Conservation (phyloP, 345 rosid genomes). For the Rhodamnia rubescens region DNA sequence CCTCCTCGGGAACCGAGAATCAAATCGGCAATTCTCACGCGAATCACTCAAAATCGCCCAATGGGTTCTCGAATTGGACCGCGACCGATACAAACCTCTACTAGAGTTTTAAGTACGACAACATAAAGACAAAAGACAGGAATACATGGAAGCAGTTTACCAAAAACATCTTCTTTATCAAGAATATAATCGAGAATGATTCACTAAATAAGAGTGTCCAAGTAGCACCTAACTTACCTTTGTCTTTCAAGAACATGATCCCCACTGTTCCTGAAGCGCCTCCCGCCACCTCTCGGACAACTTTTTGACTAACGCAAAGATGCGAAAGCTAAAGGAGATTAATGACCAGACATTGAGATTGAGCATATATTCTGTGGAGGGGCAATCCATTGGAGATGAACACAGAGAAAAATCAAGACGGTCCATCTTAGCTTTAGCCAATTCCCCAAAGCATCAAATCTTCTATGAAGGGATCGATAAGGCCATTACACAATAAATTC, state of each 20-base stretch:
- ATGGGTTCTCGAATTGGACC: fast-evolving
- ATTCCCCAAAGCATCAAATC: background rate
- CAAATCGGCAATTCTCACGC: fast-evolving
- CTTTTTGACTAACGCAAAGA: background rate
- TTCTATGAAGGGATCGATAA: background rate
- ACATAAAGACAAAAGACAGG: background rate
- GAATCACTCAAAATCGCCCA: background rate
- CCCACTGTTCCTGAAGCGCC: background rate
- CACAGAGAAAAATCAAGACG: background rate
- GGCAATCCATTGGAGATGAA: background rate
- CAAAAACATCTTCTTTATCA: background rate
- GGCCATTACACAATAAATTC: background rate
- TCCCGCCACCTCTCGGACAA: background rate
- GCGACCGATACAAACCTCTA: background rate
- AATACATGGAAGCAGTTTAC: background rate
- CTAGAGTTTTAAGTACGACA: background rate
- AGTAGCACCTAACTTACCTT: background rate
- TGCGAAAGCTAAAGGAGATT: background rate
- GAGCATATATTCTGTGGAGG: background rate
- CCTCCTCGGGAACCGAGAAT: fast-evolving
- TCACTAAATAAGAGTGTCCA: background rate
- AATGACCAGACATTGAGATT: background rate
- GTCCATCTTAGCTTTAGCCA: background rate
- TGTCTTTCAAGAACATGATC: background rate
- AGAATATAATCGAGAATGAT: background rate